Conservation (phyloP, 129 eudicot genomes). For the Artemisia annua region DNA sequence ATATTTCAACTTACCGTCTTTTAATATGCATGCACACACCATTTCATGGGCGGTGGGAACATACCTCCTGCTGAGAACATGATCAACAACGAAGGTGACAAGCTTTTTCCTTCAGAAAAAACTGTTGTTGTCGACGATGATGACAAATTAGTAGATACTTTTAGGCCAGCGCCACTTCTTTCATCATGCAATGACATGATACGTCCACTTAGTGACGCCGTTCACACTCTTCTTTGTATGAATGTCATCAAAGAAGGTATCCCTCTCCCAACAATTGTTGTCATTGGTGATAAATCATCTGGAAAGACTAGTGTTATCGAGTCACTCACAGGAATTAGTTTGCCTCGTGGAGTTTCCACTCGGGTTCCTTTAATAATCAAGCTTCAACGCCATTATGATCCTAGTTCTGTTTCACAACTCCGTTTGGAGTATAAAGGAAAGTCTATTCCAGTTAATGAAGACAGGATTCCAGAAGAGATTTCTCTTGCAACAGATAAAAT, state of each 20-base stretch:
- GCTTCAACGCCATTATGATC: background rate
- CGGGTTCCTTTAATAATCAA: slow-evolving; percentile 9
- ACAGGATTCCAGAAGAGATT: background rate
- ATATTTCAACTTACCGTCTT: background rate
- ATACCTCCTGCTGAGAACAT: background rate
- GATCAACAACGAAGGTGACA: background rate
- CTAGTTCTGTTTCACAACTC: background rate
- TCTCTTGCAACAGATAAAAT: background rate
- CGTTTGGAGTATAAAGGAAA: background rate
- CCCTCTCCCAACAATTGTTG: slow-evolving; percentile 1
- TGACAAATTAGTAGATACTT: background rate
- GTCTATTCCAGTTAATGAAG: background rate
- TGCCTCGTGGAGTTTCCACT: background rate
- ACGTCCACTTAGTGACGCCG: background rate
- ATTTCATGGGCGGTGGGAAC: slow-evolving; percentile 11
- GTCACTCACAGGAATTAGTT: slow-evolving; percentile 10
- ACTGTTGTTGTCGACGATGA: background rate
- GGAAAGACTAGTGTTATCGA: background rate
- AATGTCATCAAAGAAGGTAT: slow-evolving; percentile 3
- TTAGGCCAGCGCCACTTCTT: background rate
- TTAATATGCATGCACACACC: background rate
- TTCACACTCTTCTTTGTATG: background rate
- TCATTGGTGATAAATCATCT: slow-evolving; percentile 10
- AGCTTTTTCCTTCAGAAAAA: too few species aligned
- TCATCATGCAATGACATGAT: background rate